Evolutionary conservation across 108 stramenopile species (phyloP).

Genomic region (Cyclostephanos tholiformis): DNA sequence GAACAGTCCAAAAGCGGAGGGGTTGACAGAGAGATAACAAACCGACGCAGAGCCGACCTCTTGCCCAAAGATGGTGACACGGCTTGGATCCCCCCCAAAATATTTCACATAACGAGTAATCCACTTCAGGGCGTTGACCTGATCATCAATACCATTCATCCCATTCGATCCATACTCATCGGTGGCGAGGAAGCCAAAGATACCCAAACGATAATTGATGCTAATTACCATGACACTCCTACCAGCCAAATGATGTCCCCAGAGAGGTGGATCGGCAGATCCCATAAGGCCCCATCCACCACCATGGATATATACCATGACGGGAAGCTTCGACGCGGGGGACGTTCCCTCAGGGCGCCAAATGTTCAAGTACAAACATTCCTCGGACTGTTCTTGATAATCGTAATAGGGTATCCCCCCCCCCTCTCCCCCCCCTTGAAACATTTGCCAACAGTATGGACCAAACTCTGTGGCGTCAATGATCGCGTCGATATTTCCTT

Average conservation of each 20-base stretch:
- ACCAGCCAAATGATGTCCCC: slow-evolving; percentile 54
- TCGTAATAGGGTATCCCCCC: slow-evolving; percentile 46
- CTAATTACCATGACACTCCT: slow-evolving; percentile 67
- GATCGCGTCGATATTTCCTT: background rate
- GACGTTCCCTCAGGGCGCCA: slow-evolving; percentile 16
- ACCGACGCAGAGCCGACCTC: slow-evolving; percentile 58
- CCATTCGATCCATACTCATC: slow-evolving; percentile 54
- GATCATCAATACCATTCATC: slow-evolving; percentile 76
- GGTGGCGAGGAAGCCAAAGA: slow-evolving; percentile 70
- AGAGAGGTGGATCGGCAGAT: slow-evolving; percentile 55
- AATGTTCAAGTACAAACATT: slow-evolving; percentile 77
- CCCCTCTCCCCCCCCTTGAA: slow-evolving; percentile 37
- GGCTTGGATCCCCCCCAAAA: slow-evolving; percentile 88
- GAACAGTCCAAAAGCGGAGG: slow-evolving; percentile 41
- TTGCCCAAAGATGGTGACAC: slow-evolving; percentile 86
- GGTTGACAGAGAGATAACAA: slow-evolving; percentile 10
- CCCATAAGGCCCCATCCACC: slow-evolving; percentile 68
- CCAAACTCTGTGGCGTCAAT: slow-evolving; percentile 61
- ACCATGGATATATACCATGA: slow-evolving; percentile 73
- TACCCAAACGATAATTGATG: slow-evolving; percentile 73
- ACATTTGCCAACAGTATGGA: slow-evolving; percentile 68
- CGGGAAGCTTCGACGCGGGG: slow-evolving; percentile 26
- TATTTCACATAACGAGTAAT: slow-evolving; percentile 70
- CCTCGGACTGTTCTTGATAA: slow-evolving; percentile 63
- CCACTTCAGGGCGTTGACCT: slow-evolving; percentile 82